These are phyloP conservation scores for Carex kokanica DNA, from an alignment of 176 grass and related monocot species.

Conservation along the genomic window DNA sequence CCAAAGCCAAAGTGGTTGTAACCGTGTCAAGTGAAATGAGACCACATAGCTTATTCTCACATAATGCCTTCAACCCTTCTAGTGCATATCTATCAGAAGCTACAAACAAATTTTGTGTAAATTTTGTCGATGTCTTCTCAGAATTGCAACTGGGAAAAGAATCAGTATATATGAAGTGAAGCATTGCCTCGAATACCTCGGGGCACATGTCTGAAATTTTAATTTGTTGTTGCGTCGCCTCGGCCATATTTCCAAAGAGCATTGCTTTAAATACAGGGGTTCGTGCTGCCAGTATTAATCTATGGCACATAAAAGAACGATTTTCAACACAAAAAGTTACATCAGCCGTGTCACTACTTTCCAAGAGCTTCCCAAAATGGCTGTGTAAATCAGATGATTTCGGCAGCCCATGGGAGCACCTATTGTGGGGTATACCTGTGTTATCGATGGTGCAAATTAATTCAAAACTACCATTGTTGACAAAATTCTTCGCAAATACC, in stretches of 20 bases:
- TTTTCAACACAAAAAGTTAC: too few species aligned
- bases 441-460: too few species aligned
- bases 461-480: too few species aligned
- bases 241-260: constrained; percentile 4
- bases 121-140: neutral
- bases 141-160: neutral
- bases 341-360: too few species aligned
- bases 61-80: constrained; percentile 6
- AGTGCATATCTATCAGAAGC: constrained; percentile 2
- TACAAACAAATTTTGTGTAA: constrained; percentile 21
- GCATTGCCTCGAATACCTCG: constrained; percentile 7
- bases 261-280: neutral
- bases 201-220: neutral
- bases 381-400: too few species aligned
- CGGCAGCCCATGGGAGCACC: too few species aligned
- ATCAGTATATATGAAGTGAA: neutral
- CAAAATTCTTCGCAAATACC: too few species aligned
- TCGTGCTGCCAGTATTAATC: too few species aligned
- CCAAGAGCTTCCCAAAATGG: too few species aligned
- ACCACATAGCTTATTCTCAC: neutral
- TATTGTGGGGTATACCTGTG: too few species aligned
- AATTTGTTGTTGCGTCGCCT: neutral
- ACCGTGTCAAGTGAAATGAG: neutral
- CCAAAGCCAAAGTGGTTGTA: neutral
- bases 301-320: too few species aligned